Conservation (phyloP, 139 green algal species). For the Asterochloris erici region DNA sequence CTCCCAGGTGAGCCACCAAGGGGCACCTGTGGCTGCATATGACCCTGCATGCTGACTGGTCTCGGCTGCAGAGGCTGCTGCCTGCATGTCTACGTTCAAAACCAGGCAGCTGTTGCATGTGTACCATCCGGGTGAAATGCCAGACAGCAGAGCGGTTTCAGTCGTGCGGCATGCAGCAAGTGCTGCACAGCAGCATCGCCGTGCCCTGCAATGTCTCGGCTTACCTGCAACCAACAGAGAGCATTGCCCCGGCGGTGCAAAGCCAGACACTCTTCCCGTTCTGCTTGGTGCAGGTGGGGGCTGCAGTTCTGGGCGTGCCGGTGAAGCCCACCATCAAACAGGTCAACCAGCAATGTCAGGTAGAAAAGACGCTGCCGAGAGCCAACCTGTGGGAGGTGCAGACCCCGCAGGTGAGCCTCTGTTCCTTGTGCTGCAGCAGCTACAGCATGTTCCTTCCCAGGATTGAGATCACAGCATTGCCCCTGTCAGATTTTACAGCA, state of each 20-base stretch:
- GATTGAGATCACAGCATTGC: background rate
- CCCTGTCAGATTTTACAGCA: background rate
- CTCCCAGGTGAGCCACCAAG: slow-evolving; percentile 16
- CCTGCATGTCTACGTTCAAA: slow-evolving; percentile 32
- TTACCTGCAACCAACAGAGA: background rate
- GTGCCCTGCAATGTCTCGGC: background rate
- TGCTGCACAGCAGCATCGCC: background rate
- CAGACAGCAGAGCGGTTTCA: too few relatives aligned
- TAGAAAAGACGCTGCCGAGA: slow-evolving; percentile 87
- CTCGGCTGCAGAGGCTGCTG: background rate
- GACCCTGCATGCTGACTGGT: too few relatives aligned
- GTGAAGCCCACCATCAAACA: slow-evolving; percentile 98
- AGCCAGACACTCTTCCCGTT: slow-evolving; percentile 18
- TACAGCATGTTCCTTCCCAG: background rate
- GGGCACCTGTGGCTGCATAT: too few relatives aligned
- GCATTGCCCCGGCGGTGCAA: background rate
- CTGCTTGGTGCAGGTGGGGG: slow-evolving; percentile 63
- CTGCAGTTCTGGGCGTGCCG: slow-evolving; percentile 92
- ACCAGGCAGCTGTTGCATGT: background rate
- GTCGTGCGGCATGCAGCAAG: background rate
- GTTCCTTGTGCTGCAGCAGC: background rate
- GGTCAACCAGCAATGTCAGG: slow-evolving; percentile 60
- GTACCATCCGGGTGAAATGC: too few relatives aligned
- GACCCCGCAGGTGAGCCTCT: slow-evolving; percentile 78
- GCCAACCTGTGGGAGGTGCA: slow-evolving; percentile 96